phyloP scores from a whole-genome alignment of 768 basidiomycete species.

The Inosperma sp. region DNA sequence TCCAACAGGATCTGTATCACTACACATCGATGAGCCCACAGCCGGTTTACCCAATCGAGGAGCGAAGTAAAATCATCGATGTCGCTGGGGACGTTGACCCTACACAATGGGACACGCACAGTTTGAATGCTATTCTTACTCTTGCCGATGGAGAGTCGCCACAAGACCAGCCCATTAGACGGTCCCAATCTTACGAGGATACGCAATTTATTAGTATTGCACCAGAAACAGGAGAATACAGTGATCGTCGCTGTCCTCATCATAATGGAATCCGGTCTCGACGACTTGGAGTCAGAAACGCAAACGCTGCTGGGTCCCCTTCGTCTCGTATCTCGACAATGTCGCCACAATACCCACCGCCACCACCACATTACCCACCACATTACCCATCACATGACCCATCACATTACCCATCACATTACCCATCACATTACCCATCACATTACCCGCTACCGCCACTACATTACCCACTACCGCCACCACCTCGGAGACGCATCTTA shows the following conservation, averaged over 20 bases:
- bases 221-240: slow-evolving; percentile 15
- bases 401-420: too few species aligned
- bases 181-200: slow-evolving; percentile 30
- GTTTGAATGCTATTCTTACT: slow-evolving; percentile 37
- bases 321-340: slow-evolving; percentile 4
- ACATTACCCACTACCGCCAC: too few species aligned
- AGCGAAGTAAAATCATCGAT: slow-evolving; percentile 43
- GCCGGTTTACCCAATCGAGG: slow-evolving; percentile 44
- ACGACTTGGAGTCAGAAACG: slow-evolving; percentile 23
- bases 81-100: slow-evolving; percentile 42
- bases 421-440: too few species aligned
- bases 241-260: slow-evolving; percentile 19
- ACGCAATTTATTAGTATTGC: slow-evolving; percentile 26
- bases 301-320: slow-evolving; percentile 14
- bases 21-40: slow-evolving; percentile 28
- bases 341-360: slow-evolving; percentile 3
- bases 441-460: too few species aligned
- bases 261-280: slow-evolving; percentile 23
- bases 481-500: too few species aligned
- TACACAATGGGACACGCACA: slow-evolving; percentile 39
- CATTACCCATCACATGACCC: too few species aligned
- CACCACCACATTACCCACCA: too few species aligned
- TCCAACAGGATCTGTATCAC: slow-evolving; percentile 20
- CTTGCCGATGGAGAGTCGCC: slow-evolving; percentile 27
- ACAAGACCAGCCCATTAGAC: slow-evolving; percentile 28